Evolutionary conservation across 1,139 yeast genomes (phyloP), one percentile per base, ranked within the genome.

Genomic region (Yamadazyma kanchanaburiensis): DNA sequence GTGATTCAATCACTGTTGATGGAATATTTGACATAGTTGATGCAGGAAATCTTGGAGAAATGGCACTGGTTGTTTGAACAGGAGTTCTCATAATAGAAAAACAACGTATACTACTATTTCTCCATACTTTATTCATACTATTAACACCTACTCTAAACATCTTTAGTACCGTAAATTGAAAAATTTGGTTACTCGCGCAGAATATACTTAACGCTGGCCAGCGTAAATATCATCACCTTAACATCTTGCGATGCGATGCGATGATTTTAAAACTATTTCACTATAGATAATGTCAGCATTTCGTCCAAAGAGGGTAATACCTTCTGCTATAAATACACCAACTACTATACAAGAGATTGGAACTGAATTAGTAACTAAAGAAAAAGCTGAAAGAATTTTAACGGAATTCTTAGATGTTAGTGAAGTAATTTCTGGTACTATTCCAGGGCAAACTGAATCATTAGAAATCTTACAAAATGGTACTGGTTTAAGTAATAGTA

Each of bases 241-340:
- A n/a, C n/a, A n/a, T n/a, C n/a, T n/a, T n/a, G n/a, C n/a, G n/a
- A n/a, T n/a, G n/a, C n/a, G n/a, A n/a, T n/a, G n/a, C n/a, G n/a
- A n/a, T n/a, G n/a, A n/a, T n/a, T n/a, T n/a, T n/a, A n/a, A n/a
- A n/a, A n/a, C 20, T 18, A 18, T 7, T 8, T 8, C 20, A 7
- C 20, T 7, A 10, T 7, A 18, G 10, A 22, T 10, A 10, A 57
- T 57, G 63, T 55, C 61, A 5, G 28, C 52, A 6, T 45, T 41
- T 30, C 58, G 60, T 40, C 51, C 57, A 6, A 57, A 73, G 63
- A 65, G 73, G 55, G 56, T 53, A 31, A 46, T 58, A 38, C 56
- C 65, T 39, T 54, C 68, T 27, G 55, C 79, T 22, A 60, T 79
- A 19, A 74, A 75, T 37, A 58, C 74, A 1, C 74, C 80, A 9